Base-by-base conservation (phyloP, 768 basidiomycete species). In the Leccinum boreale region DNA sequence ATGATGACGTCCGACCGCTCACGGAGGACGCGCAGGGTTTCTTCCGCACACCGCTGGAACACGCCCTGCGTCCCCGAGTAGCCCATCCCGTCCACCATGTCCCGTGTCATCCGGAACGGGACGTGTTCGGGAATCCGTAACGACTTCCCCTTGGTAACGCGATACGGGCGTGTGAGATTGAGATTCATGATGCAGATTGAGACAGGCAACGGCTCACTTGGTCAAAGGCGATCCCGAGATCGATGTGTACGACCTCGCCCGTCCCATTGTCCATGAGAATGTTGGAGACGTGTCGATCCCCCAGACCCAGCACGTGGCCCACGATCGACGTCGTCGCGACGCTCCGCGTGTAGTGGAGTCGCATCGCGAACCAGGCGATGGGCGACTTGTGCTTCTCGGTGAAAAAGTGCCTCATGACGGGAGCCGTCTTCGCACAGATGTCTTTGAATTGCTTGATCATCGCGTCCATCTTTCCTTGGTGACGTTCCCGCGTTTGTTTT, bases 171-270 rank as follows among this genome's bases (percentile, higher is more conserved):
- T 26, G 10, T 23, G 7, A 47, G 46, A n/a, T 39, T 29, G 15
- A n/a, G 5, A 12, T 28, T 3, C 8, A 1, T 3, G 33, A 10
- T 7, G 3, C 4, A 19, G 39, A n/a, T 19, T 19, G 39, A 42
- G 39, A 42, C 39, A 19, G 39, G 9, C 8, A 42, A 42, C n/a
- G n/a, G 12, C 70, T 55, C 59, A 92, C 93, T 77, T 93, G 92
- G 59, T 97, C 97, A 72, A 99, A 98, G 0, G 94, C 94, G 58
- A 98, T 94, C 1, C 96, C 96, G 1, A 98, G 78, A 72, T 99
- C 96, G 53, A 99, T 99, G 70, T 97, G 94, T 7, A 98, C 86
- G 47, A 95, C 79, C 67, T 98, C 93, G 15, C 96, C 96, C 9
- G 83, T 86, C 26, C 71, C 71, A 50, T 84, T 83, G 70, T 98